Conservation (phyloP, 108 stramenopile species). For the Pseudonitzschia delicatissima region DNA sequence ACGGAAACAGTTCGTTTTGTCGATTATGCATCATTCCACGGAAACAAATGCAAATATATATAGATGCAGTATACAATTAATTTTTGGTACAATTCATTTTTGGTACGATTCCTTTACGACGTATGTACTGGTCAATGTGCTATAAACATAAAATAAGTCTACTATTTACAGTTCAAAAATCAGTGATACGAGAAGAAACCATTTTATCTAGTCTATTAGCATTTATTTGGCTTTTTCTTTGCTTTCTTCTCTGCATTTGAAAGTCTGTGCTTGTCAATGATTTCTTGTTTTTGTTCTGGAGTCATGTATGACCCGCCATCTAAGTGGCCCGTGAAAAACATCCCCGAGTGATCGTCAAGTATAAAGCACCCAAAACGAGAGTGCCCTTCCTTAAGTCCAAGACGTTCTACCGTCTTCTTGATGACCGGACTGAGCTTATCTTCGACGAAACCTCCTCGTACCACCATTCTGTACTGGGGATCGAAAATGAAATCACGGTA, state of each 20-base stretch:
- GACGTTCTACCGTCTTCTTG: constrained; percentile 54
- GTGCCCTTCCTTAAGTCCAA: constrained; percentile 67
- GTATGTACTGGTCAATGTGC: too few relatives aligned
- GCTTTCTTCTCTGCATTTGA: neutral
- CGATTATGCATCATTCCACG: too few relatives aligned
- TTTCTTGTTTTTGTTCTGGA: neutral
- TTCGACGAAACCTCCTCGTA: constrained; percentile 83
- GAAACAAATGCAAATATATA: too few relatives aligned
- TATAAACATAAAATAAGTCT: too few relatives aligned
- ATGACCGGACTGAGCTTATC: constrained; percentile 74
- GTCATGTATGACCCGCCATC: constrained; percentile 62
- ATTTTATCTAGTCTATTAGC: too few relatives aligned
- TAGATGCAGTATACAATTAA: too few relatives aligned
- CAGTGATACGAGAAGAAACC: too few relatives aligned
- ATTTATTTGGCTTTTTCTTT: neutral
- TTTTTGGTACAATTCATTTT: too few relatives aligned
- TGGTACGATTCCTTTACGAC: too few relatives aligned
- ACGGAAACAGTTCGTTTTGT: too few relatives aligned
- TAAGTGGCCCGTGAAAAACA: constrained; percentile 81
- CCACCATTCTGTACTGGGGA: constrained; percentile 73
- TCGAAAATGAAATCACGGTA: constrained; percentile 85
- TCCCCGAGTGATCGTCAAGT: constrained; percentile 81
- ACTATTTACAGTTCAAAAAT: too few relatives aligned
- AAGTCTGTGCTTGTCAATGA: neutral
- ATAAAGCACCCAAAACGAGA: constrained; percentile 77